Base-by-base conservation (phyloP, 352 stramenopile species). In the Sclerospora graminicola region DNA sequence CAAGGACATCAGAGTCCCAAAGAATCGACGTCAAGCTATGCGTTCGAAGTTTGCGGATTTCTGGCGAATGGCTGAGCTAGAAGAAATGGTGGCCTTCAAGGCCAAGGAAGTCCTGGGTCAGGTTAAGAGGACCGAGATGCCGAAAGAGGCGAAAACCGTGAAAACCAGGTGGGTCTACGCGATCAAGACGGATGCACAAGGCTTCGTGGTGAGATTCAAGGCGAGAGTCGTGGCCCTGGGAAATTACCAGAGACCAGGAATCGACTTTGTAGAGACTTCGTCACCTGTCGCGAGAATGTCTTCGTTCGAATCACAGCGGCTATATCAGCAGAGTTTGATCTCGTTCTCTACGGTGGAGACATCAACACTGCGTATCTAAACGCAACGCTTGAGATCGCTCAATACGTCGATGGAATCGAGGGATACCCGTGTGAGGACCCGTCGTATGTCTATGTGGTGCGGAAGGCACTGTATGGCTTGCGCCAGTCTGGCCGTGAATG, bases 391-490 rank as follows among this genome's bases (percentile, higher is more conserved):
- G 28, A 9, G 1, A 58, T 58, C 5, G 43, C 39, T 11, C 32
- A 58, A 16, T 53, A 58, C 23, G 37, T 53, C 3, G 33, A 53
- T 1, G 16, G 15, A 2, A 16, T 58, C 1, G 34, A 60, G 0
- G 40, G 34, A 4, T 58, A 54, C 19, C 42, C 54, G 9, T 54
- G 37, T n/a, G 38, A 63, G 1, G 38, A 24, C 11, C 32, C 57
- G 0, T 20, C 38, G 5, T 19, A 38, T 7, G 30, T 51, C 2
- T 59, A 59, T 27, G 30, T 51, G 9, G 21, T 54, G 1, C 29
- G 44, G 6, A 58, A 63, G 11, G 48, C 41, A 1, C 23, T 55
- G 16, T 63, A 58, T 32, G 54, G 48, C 2, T 16, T 63, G 20
- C 16, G 23, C 8, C 42, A 54, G 10, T 57, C 48, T 0, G 54